These are phyloP conservation scores for Trypanosoma conorhini DNA, from an alignment of 208 protist species.

Conservation along the genomic window DNA sequence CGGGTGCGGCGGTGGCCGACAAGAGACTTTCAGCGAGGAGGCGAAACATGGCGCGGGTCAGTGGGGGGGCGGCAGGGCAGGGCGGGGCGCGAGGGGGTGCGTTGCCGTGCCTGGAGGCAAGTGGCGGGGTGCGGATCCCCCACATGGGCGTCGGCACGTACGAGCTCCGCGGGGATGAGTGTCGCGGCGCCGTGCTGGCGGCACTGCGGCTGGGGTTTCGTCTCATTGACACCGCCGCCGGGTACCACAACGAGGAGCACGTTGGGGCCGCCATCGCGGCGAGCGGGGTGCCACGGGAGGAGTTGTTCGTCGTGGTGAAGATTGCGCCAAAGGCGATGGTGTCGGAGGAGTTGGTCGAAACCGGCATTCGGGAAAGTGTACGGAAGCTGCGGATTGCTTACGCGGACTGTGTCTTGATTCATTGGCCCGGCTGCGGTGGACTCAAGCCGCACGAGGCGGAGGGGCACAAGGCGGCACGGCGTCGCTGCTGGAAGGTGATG, in stretches of 20 bases:
- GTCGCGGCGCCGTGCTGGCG: conserved; percentile 39
- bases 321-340: conserved; percentile 68
- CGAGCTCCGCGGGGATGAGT: conserved; percentile 67
- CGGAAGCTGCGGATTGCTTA: conserved; percentile 61
- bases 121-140: conserved; percentile 35
- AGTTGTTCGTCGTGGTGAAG: conserved; percentile 81
- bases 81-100: not conserved
- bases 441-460: conserved; percentile 42
- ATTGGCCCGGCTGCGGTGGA: conserved; percentile 84
- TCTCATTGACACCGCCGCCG: conserved; percentile 82
- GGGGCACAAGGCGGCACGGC: conserved; percentile 52
- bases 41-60: not conserved
- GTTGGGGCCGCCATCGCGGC: conserved; percentile 62
- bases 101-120: conserved; percentile 10
- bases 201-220: conserved; percentile 75
- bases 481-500: conserved; percentile 72
- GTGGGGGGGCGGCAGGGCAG: not conserved
- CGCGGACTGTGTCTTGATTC: conserved; percentile 75
- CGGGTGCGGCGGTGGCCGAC: not conserved
- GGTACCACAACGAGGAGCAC: conserved; percentile 74
- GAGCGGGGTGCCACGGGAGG: conserved; percentile 58
- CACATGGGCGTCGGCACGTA: conserved; percentile 83
- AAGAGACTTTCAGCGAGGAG: not conserved
- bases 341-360: conserved; percentile 32
- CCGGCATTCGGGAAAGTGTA: conserved; percentile 58